Evolutionary conservation across 805 yeast genomes (phyloP).

Genomic region (Zygoascus flipseniorum): DNA sequence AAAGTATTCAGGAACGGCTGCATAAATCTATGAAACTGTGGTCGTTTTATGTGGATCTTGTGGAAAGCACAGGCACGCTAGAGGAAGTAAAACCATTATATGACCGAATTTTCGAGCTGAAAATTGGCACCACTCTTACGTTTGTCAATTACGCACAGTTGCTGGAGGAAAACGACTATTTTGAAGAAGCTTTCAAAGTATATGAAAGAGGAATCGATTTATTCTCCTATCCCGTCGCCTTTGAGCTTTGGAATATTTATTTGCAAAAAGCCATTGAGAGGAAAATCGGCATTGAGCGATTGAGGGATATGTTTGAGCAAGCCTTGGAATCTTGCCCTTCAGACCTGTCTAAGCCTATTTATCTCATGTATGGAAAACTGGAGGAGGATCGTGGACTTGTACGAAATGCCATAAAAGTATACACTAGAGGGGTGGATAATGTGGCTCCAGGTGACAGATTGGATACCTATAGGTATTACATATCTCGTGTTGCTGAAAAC

Average conservation of each 20-base stretch:
- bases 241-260: slow-evolving; percentile 67
- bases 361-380: slow-evolving; percentile 48
- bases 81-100: slow-evolving; percentile 37
- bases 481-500: slow-evolving; percentile 33
- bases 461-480: slow-evolving; percentile 37
- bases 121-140: slow-evolving; percentile 59
- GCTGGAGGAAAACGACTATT: slow-evolving; percentile 39
- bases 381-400: slow-evolving; percentile 50
- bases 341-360: slow-evolving; percentile 40
- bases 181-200: slow-evolving; percentile 45
- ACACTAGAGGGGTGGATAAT: slow-evolving; percentile 34
- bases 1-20: slow-evolving; percentile 49
- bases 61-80: slow-evolving; percentile 33
- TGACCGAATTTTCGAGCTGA: slow-evolving; percentile 46
- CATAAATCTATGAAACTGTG: slow-evolving; percentile 60
- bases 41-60: slow-evolving; percentile 63
- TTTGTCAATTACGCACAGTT: slow-evolving; percentile 60
- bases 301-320: slow-evolving; percentile 69
- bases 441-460: slow-evolving; percentile 26
- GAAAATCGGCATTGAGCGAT: slow-evolving; percentile 37
- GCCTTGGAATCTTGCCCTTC: slow-evolving; percentile 47
- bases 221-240: slow-evolving; percentile 53
- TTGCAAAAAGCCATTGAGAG: slow-evolving; percentile 41
- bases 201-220: slow-evolving; percentile 61
- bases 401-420: slow-evolving; percentile 41